Conservation (phyloP, 1,284 basidiomycete species). For the Microbotryum saponariae region DNA sequence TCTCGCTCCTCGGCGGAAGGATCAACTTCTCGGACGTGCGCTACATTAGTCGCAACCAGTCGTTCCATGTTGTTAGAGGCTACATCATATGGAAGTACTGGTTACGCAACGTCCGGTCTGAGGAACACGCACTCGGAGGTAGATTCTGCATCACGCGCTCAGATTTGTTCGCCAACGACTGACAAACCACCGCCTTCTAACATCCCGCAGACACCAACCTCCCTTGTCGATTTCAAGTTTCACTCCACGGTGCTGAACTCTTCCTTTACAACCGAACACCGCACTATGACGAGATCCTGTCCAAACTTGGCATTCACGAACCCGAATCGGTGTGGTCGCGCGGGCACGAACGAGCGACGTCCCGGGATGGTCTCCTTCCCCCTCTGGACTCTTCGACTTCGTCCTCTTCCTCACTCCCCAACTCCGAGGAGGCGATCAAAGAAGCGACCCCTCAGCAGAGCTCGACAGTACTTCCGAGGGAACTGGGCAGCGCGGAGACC, state of each 20-base stretch:
- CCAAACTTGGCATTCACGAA: constrained; percentile 39
- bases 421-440: background rate
- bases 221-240: constrained; percentile 68
- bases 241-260: constrained; percentile 76
- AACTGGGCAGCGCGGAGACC: background rate
- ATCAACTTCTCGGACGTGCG: constrained; percentile 75
- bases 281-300: constrained; percentile 74
- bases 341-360: constrained; percentile 31
- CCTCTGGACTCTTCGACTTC: background rate
- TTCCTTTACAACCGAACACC: constrained; percentile 81
- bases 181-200: background rate
- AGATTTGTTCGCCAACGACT: background rate
- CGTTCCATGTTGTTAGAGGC: constrained; percentile 64
- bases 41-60: constrained; percentile 85
- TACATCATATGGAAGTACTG: constrained; percentile 87
- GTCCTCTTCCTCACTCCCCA: background rate
- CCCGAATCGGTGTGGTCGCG: constrained; percentile 36
- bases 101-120: constrained; percentile 60
- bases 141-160: background rate
- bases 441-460: background rate
- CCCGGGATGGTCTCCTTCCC: background rate
- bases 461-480: background rate
- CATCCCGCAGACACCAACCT: constrained; percentile 39
- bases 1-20: constrained; percentile 77
- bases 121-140: constrained; percentile 43